Base-by-base conservation (phyloP, 345 rosid genomes). In the Eucalyptus victrix region DNA sequence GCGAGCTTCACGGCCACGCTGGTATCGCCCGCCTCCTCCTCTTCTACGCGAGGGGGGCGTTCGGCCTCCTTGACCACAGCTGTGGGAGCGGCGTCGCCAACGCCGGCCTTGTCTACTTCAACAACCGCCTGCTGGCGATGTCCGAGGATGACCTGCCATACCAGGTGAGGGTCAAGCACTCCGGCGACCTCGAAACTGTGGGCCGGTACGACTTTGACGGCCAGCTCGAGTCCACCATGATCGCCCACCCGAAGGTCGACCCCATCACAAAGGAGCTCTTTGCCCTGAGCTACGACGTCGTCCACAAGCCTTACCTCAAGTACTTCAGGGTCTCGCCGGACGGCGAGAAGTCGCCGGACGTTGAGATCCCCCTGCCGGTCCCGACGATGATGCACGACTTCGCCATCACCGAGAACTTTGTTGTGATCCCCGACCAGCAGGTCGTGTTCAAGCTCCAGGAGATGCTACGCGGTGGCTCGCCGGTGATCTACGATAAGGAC, bases 321-420 rank as follows among this genome's bases (percentile, higher is more conserved):
- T 97, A 96, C 91, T 97, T 97, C 88, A 89, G 88, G 62, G 92
- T 97, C 89, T 94, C 91, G 5, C 94, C 98, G 2, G 94, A 92
- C n/a, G 99, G 99, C 0, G 56, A 72, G 62, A 97, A 96, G 88
- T 96, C 98, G 7, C 95, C 96, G 40, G 99, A 97, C 89, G 96
- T 97, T 9, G 97, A 97, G 87, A 96, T 97, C 88, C 95, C 97
- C 1, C 91, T 97, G 2, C 86, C 94, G 1, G 94, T 91, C 13
- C 98, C 99, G 12, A 96, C 99, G 40, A 96, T 97, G 99, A 96
- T 96, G 92, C 99, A 97, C 80, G 99, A 97, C 89, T 97, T 97
- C 56, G 98, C 99, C 9, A 96, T 97, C 92, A 96, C 99, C 0
- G 94, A 96, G 94, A 96, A 96, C 89, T 96, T 93, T 69, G 99